Conservation (phyloP, 108 stramenopile genomes). For the Aurantiochytrium sp. region DNA sequence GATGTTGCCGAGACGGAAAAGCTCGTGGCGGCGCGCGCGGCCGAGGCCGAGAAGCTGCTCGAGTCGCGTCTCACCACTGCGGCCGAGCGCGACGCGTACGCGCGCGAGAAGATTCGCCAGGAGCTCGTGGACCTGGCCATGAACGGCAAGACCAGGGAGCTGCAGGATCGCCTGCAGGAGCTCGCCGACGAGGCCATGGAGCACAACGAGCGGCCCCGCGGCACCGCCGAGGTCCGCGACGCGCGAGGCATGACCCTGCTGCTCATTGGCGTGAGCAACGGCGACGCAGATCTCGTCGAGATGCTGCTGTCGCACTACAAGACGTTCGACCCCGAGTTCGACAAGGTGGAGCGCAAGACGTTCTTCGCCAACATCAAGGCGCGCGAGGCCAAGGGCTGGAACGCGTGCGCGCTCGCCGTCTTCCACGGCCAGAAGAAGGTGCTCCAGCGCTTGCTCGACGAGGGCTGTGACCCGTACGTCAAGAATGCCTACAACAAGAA, state of each 20-base stretch:
- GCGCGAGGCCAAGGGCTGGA: conserved; percentile 48
- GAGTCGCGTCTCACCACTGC: conserved; percentile 44
- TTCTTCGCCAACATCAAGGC: conserved; percentile 34
- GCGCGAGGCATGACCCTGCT: conserved; percentile 32
- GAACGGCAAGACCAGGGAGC: neutral
- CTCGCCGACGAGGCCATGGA: conserved; percentile 33
- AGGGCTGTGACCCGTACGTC: conserved; percentile 40
- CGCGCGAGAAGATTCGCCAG: conserved; percentile 37
- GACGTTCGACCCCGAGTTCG: conserved; percentile 35
- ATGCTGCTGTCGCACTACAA: conserved; percentile 30
- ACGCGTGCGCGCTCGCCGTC: conserved; percentile 23
- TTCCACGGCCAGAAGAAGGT: conserved; percentile 37
- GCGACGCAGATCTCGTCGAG: conserved; percentile 7
- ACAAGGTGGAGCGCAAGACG: conserved; percentile 36
- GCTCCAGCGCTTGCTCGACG: conserved; percentile 31
- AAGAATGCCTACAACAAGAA: conserved; percentile 44
- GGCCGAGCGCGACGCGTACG: conserved; percentile 44
- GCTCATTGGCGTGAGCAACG: conserved; percentile 16
- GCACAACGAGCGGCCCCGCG: conserved; percentile 34
- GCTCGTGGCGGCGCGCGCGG: conserved; percentile 31
- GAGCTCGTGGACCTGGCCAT: conserved; percentile 37
- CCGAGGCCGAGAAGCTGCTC: neutral
- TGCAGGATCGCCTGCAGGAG: conserved; percentile 37
- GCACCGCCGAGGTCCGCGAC: conserved; percentile 32
- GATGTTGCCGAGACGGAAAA: conserved; percentile 31